Percentiles rank a stretch among this genome's conserved stretches.
phyloP scores from a whole-genome alignment of 2,329 filamentous ascomycete species.

The Bipolaris sorokiniana region DNA sequence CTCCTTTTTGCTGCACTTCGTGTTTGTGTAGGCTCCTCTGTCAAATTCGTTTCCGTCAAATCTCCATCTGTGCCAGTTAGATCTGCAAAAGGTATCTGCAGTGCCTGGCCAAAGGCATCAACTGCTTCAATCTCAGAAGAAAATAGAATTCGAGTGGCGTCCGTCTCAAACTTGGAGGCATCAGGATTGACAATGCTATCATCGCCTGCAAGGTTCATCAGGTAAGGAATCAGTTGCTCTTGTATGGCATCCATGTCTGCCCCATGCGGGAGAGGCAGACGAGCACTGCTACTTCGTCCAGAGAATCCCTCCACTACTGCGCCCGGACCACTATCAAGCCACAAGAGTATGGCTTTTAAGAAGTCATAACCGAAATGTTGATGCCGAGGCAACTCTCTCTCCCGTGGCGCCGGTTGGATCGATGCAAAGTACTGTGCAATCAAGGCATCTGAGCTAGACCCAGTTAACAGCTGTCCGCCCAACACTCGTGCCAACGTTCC shows the following conservation, averaged over 20 bases:
- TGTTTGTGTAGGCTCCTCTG: conserved; percentile 49
- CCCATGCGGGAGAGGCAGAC: conserved; percentile 60
- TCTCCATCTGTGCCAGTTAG: conserved; percentile 51
- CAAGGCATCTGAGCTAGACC: conserved; percentile 45
- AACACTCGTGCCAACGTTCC: conserved; percentile 63
- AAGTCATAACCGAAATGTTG: conserved; percentile 70
- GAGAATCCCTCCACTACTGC: conserved; percentile 64
- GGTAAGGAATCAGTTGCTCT: conserved; percentile 63
- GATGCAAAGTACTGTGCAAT: conserved; percentile 56
- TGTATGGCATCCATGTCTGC: conserved; percentile 62
- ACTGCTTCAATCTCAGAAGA: conserved; percentile 62
- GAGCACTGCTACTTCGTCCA: conserved; percentile 50
- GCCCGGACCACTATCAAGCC: conserved; percentile 65
- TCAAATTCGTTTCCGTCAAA: conserved; percentile 23
- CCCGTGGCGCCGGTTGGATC: conserved; percentile 54
- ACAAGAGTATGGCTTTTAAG: conserved; percentile 66
- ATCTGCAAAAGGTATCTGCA: conserved; percentile 61
- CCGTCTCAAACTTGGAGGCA: conserved; percentile 63
- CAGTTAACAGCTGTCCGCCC: conserved; percentile 59
- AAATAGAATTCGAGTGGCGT: conserved; percentile 61
- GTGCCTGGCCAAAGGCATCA: conserved; percentile 60
- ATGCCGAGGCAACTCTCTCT: conserved; percentile 42
- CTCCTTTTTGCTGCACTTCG: conserved; percentile 55
- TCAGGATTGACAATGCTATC: conserved; percentile 62
- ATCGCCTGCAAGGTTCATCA: conserved; percentile 60